Evolutionary conservation across 2,329 filamentous ascomycete genomes (phyloP), one percentile per base, ranked within the genome.

Genomic region (Parafenestella ontariensis): DNA sequence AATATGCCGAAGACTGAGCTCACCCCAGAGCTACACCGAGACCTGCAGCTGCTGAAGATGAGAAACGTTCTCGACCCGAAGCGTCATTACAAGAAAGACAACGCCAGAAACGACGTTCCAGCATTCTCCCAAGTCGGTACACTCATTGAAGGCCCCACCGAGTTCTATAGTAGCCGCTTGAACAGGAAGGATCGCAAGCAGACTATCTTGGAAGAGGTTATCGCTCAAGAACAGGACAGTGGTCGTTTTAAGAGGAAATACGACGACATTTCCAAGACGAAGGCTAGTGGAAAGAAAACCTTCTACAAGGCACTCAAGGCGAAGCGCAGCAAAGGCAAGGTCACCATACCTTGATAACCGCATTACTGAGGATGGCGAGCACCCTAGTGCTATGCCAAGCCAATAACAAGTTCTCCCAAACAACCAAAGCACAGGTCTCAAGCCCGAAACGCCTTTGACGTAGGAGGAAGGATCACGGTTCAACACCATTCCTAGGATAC

Each of bases 51-150:
- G 10, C 81, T 99, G 54, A 88, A 91, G 62, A 94, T 97, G 89
- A 87, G 95, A 74, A 89, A 88, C 51, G 88, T 96, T 18, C 82
- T 98, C 20, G 94, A 98, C 63, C 88, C 92, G 0, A 94, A 98
- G 73, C 84, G 90, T 45, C 90, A 94, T 69, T 96, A 96, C 82
- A 96, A 94, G 75, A 98, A 97, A 76, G 88, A 94, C 46, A 85
- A 80, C 46, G 83, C 86, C 50, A 92, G 89, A 71, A 82, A 85
- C 54, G 81, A 86, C 56, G 78, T 89, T 1, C 95, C 95, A 1
- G 87, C 92, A 57, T 98, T 90, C 72, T 96, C 90, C 18, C 91
- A 96, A 68, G 86, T 96, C 24, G 95, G 94, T 52, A 94, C 91
- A 5, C 86, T 99, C 55, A 85, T 97, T 51, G 89, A 96, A 69